These are phyloP conservation scores for Hemileccinum impolitum DNA, from an alignment of 768 basidiomycete genomes.

Conservation along the genomic window DNA sequence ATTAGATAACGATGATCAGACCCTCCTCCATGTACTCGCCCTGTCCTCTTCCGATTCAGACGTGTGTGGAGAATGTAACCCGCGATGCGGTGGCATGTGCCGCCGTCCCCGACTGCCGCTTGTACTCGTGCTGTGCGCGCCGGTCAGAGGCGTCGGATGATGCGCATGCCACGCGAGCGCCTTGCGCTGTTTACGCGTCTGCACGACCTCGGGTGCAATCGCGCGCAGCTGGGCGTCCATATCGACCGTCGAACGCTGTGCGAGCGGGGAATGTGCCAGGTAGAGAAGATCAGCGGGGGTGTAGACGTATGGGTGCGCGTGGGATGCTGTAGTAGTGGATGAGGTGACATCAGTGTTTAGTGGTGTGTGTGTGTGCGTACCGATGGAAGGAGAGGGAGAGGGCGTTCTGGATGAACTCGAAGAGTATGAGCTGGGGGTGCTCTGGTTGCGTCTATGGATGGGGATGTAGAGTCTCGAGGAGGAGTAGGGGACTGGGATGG, in stretches of 20 bases:
- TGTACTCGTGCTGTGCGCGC: too few species aligned
- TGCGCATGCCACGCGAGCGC: conserved; percentile 21
- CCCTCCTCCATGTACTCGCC: conserved; percentile 15
- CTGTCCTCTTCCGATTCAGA: conserved; percentile 20
- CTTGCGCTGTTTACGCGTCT: conserved; percentile 26
- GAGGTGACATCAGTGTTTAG: too few species aligned
- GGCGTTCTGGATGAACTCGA: background rate
- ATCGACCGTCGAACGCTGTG: conserved; percentile 3
- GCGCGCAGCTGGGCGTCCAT: conserved; percentile 9
- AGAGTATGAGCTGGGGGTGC: conserved; percentile 11
- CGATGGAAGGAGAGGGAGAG: background rate
- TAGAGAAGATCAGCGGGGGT: conserved; percentile 24
- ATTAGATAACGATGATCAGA: background rate
- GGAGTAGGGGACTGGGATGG: conserved; percentile 15
- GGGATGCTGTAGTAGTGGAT: too few species aligned
- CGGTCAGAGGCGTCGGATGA: background rate
- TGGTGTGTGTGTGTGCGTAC: too few species aligned
- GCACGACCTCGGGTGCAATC: conserved; percentile 27
- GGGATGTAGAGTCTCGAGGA: conserved; percentile 36
- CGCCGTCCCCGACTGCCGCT: too few species aligned
- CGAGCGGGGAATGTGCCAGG: conserved; percentile 23
- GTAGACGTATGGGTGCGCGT: conserved; percentile 15
- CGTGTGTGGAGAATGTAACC: background rate
- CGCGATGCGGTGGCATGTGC: too few species aligned
- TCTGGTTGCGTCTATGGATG: conserved; percentile 34